These are phyloP conservation scores for Ophioceras dolichostomum DNA, from an alignment of 2,329 filamentous ascomycete genomes.

Conservation along the genomic window DNA sequence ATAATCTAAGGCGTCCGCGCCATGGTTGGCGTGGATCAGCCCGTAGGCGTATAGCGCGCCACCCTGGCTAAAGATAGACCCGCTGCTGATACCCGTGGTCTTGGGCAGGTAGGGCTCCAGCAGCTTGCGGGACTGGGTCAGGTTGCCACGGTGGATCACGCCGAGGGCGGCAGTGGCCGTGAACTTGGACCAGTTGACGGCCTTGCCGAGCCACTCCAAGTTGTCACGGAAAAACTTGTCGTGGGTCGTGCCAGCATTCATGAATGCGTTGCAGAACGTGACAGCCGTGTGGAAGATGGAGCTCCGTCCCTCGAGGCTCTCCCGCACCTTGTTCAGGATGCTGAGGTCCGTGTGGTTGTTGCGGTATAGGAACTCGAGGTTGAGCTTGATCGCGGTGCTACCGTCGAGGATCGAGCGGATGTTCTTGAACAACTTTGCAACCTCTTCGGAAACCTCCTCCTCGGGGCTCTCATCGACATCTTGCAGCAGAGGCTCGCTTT, in stretches of 20 bases:
- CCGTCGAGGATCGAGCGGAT: slow-evolving; percentile 66
- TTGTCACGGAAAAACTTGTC: slow-evolving; percentile 99
- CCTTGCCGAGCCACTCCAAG: slow-evolving; percentile 94
- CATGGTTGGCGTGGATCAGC: slow-evolving; percentile 94
- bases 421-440: slow-evolving; percentile 45
- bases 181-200: slow-evolving; percentile 99
- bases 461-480: slow-evolving; percentile 24
- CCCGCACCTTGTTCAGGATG: slow-evolving; percentile 91
- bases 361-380: slow-evolving; percentile 91
- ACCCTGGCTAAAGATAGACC: slow-evolving; percentile 91
- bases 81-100: slow-evolving; percentile 57
- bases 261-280: slow-evolving; percentile 96
- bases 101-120: slow-evolving; percentile 90
- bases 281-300: slow-evolving; percentile 98
- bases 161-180: slow-evolving; percentile 92
- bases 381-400: slow-evolving; percentile 86
- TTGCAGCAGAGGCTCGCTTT: slow-evolving; percentile 35
- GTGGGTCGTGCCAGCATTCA: slow-evolving; percentile 97
- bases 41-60: slow-evolving; percentile 93
- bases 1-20: slow-evolving; percentile 76
- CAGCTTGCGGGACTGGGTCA: slow-evolving; percentile 85
- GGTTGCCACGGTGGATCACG: slow-evolving; percentile 91
- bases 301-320: slow-evolving; percentile 89
- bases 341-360: slow-evolving; percentile 88
- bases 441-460: slow-evolving; percentile 34